phyloP scores from a whole-genome alignment of 208 protist species.

The Tetramitus jugosus region DNA sequence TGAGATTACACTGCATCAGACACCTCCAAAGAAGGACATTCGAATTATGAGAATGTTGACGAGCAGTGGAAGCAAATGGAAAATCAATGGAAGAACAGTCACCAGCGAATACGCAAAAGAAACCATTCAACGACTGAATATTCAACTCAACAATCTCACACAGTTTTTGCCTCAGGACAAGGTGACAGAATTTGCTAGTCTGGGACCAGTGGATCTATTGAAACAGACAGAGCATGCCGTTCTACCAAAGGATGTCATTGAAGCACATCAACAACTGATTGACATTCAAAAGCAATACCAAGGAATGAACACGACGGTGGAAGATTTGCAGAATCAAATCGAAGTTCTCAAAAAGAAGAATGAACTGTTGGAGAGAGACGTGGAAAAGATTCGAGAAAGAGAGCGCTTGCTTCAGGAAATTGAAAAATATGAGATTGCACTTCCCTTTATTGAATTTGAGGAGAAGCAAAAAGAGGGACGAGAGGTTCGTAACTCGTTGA shows the following conservation, averaged over 20 bases:
- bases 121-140: constrained; percentile 26
- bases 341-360: constrained; percentile 8
- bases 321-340: not conserved
- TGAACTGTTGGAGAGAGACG: not conserved
- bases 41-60: constrained; percentile 1
- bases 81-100: constrained; percentile 3
- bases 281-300: not conserved
- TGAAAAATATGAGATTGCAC: not conserved
- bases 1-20: constrained; percentile 30
- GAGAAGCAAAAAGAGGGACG: not conserved
- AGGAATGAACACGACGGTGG: not conserved
- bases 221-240: constrained; percentile 25
- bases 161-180: constrained; percentile 46
- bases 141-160: constrained; percentile 40
- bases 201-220: constrained; percentile 11
- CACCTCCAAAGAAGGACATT: not conserved
- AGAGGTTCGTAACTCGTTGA: not conserved
- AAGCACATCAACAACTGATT: constrained; percentile 8
- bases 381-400: constrained; percentile 5
- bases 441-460: not conserved
- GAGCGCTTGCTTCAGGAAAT: not conserved
- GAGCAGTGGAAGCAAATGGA: not conserved
- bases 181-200: constrained; percentile 19
- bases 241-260: not conserved
- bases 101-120: not conserved